Evolutionary conservation across 805 yeast species (phyloP).

Genomic region (Cyberlindnera euphorbiiphila): DNA sequence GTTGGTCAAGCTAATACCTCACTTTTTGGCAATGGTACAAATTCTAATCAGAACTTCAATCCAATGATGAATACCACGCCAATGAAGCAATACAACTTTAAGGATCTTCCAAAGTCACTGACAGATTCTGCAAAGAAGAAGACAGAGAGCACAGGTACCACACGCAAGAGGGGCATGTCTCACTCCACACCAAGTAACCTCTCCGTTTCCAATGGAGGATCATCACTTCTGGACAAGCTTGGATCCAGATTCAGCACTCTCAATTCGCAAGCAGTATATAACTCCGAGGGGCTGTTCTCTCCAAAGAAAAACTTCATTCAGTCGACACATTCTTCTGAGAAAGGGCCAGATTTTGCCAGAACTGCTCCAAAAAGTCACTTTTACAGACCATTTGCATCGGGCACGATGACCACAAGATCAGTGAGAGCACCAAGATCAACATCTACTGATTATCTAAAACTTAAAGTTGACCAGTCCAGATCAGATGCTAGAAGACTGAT

Average conservation of each 20-base stretch:
- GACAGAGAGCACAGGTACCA: constrained; percentile 5
- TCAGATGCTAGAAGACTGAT: constrained; percentile 41
- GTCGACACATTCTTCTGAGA: constrained; percentile 17
- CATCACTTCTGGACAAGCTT: constrained; percentile 33
- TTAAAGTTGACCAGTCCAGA: constrained; percentile 39
- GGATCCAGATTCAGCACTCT: constrained; percentile 31
- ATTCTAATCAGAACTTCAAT: constrained; percentile 25
- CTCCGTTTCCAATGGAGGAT: constrained; percentile 19
- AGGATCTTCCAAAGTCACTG: constrained; percentile 36
- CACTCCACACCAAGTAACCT: constrained; percentile 19
- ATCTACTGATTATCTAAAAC: constrained; percentile 26
- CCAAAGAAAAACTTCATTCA: constrained; percentile 28
- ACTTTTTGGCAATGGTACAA: constrained; percentile 14
- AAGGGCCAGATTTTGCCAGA: constrained; percentile 4
- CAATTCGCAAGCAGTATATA: constrained; percentile 24
- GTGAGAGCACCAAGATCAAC: constrained; percentile 25
- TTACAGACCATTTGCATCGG: constrained; percentile 12
- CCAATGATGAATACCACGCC: constrained; percentile 29
- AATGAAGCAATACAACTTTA: constrained; percentile 28
- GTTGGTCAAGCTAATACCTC: constrained; percentile 5
- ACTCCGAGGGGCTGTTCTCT: constrained; percentile 36
- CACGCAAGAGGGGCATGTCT: constrained; percentile 28
- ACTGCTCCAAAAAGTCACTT: constrained; percentile 1
- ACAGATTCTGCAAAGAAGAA: constrained; percentile 30
- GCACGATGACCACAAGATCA: constrained; percentile 23